These are phyloP conservation scores for Miamiensis avidus DNA, from an alignment of 169 alveolate species.

Conservation along the genomic window DNA sequence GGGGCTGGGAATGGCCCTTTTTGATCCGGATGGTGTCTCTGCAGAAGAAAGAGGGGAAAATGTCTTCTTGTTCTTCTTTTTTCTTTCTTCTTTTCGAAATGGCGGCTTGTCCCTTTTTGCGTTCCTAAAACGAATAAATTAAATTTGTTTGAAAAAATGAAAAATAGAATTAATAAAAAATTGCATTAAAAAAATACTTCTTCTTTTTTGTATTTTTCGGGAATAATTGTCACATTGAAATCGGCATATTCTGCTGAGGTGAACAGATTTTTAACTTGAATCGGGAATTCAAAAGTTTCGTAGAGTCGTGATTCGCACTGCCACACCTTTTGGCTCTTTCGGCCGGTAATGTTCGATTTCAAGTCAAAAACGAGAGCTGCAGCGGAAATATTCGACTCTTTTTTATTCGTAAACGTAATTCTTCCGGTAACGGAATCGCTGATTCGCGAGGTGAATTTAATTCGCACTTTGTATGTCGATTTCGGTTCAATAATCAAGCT, in stretches of 20 bases:
- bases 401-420: slow-evolving; percentile 84
- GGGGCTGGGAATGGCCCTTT: slow-evolving; percentile 49
- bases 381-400: slow-evolving; percentile 75
- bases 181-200: slow-evolving; percentile 2
- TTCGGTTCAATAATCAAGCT: slow-evolving; percentile 78
- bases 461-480: slow-evolving; percentile 75
- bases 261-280: slow-evolving; percentile 50
- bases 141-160: not conserved
- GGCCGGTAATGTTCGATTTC: slow-evolving; percentile 74
- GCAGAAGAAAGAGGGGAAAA: slow-evolving; percentile 47
- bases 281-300: slow-evolving; percentile 77
- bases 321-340: slow-evolving; percentile 69
- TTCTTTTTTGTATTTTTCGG: slow-evolving; percentile 25
- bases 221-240: slow-evolving; percentile 39
- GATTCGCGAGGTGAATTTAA: slow-evolving; percentile 77
- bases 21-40: slow-evolving; percentile 53
- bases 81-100: not conserved
- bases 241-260: slow-evolving; percentile 71
- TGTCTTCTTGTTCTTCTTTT: slow-evolving; percentile 19
- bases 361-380: slow-evolving; percentile 90
- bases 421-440: slow-evolving; percentile 80
- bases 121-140: too few relatives aligned
- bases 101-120: not conserved
- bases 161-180: too few relatives aligned
- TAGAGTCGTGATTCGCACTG: slow-evolving; percentile 78